A percentile compares a stretch with the other conserved stretches of the same genome.
Evolutionary conservation across 2,329 filamentous ascomycete species (phyloP).

Genomic region (Cladosporium velox): DNA sequence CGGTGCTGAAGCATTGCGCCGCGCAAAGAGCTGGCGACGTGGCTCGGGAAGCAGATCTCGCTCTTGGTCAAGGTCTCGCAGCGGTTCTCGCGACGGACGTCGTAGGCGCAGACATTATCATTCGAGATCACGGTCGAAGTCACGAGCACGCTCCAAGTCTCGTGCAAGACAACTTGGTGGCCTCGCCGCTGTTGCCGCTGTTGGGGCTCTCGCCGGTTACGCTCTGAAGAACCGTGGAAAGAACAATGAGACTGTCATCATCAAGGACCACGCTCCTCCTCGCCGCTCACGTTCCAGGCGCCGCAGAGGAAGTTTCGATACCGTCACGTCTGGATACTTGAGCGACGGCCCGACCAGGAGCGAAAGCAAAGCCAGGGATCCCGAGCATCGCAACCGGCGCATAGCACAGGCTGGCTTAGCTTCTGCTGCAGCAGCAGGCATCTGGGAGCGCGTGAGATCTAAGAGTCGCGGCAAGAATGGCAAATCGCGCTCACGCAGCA

Average conservation of each 20-base stretch:
- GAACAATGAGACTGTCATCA: constrained; percentile 48
- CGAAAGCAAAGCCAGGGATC: constrained; percentile 42
- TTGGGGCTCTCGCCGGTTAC: constrained; percentile 60
- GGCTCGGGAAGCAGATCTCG: constrained; percentile 22
- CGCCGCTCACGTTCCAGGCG: constrained; percentile 48
- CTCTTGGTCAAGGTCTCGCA: constrained; percentile 10
- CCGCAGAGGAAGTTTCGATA: constrained; percentile 44
- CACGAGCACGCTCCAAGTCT: constrained; percentile 46
- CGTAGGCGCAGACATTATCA: constrained; percentile 27
- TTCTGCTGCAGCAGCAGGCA: constrained; percentile 62
- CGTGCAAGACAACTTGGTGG: constrained; percentile 57
- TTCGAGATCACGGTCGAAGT: constrained; percentile 43
- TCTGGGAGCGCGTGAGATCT: constrained; percentile 59
- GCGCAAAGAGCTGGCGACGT: constrained; percentile 51
- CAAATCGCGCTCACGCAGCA: constrained; percentile 47
- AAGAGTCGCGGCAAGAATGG: constrained; percentile 55
- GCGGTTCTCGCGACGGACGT: constrained; percentile 26
- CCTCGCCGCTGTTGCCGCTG: constrained; percentile 61
- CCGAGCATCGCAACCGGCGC: constrained; percentile 58
- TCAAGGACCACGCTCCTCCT: constrained; percentile 44
- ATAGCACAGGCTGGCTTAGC: constrained; percentile 64
- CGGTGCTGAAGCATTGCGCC: constrained; percentile 59
- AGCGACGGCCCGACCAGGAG: constrained; percentile 34
- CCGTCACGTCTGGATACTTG: constrained; percentile 23
- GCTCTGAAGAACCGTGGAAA: constrained; percentile 52